Percentiles rank a stretch among this genome's conserved stretches.
Evolutionary conservation across 176 grass and related monocot species (phyloP).

Genomic region (Musa acuminata): DNA sequence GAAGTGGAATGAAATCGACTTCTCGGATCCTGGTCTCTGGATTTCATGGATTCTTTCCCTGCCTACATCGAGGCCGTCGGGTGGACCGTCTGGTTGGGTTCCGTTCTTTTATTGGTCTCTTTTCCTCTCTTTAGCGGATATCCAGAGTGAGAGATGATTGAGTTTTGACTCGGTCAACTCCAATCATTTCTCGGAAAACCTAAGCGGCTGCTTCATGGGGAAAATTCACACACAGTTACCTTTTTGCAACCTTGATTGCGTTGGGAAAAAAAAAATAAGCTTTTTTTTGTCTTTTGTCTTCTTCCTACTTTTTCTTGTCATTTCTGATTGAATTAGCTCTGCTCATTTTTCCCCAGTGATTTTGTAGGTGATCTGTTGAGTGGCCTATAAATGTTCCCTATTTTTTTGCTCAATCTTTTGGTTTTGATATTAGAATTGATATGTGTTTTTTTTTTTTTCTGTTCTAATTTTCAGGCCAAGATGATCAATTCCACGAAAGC

Average conservation of each 20-base stretch:
- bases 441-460: conserved; percentile 6
- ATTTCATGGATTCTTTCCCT: background rate
- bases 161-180: conserved; percentile 30
- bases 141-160: conserved; percentile 1
- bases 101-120: conserved; percentile 4
- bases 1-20: background rate
- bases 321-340: background rate
- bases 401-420: conserved; percentile 4
- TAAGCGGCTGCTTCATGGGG: conserved; percentile 5
- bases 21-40: background rate
- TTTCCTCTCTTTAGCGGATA: conserved; percentile 1
- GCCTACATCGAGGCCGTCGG: background rate
- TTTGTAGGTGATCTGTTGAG: conserved; percentile 9
- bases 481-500: conserved; percentile 21
- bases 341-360: conserved; percentile 11
- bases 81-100: background rate
- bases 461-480: conserved; percentile 20
- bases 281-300: conserved; percentile 2
- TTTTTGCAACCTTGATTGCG: background rate
- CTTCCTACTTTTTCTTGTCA: conserved; percentile 8
- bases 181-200: conserved; percentile 21
- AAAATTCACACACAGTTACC: background rate
- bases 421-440: background rate
- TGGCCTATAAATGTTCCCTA: background rate
- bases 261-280: background rate